phyloP scores from a whole-genome alignment of 345 rosid genomes.

The Rhizophora apiculata region DNA sequence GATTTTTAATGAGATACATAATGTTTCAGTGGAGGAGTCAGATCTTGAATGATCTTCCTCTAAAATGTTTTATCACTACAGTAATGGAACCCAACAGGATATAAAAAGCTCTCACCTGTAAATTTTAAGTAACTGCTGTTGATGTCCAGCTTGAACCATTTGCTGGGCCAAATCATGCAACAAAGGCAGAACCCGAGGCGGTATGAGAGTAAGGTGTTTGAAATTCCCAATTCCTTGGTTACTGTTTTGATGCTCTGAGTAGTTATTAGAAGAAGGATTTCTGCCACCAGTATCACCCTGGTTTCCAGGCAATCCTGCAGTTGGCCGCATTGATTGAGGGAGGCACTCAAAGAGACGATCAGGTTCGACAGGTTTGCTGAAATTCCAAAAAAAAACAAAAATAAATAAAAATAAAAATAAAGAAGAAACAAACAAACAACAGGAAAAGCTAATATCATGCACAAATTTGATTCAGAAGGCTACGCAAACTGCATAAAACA shows the following conservation, averaged over 20 bases:
- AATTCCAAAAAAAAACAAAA: constrained; percentile 18
- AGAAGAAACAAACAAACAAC: constrained; percentile 7
- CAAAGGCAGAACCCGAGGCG: constrained; percentile 78
- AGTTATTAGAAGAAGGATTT: constrained; percentile 36
- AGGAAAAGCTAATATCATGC: constrained; percentile 5
- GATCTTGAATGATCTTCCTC: too few relatives aligned
- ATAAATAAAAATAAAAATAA: neutral
- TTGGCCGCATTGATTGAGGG: constrained; percentile 86
- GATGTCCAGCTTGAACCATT: constrained; percentile 93
- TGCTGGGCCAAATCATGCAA: constrained; percentile 87
- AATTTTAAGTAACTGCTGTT: constrained; percentile 63
- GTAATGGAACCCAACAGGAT: too few relatives aligned
- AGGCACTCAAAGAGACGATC: constrained; percentile 94
- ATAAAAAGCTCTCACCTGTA: constrained; percentile 49
- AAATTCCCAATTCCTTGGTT: constrained; percentile 58
- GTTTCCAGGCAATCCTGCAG: constrained; percentile 56
- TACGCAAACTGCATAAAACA: constrained; percentile 2
- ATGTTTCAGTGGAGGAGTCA: too few relatives aligned
- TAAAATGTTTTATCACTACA: too few relatives aligned
- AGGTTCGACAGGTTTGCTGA: constrained; percentile 94
- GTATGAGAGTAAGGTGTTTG: constrained; percentile 80
- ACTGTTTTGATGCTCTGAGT: constrained; percentile 50
- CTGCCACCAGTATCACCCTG: constrained; percentile 42
- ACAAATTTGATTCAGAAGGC: constrained; percentile 9
- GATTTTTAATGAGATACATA: too few relatives aligned